Base-by-base conservation (phyloP, 2,329 filamentous ascomycete genomes). In the Pseudogymnoascus sp. region DNA sequence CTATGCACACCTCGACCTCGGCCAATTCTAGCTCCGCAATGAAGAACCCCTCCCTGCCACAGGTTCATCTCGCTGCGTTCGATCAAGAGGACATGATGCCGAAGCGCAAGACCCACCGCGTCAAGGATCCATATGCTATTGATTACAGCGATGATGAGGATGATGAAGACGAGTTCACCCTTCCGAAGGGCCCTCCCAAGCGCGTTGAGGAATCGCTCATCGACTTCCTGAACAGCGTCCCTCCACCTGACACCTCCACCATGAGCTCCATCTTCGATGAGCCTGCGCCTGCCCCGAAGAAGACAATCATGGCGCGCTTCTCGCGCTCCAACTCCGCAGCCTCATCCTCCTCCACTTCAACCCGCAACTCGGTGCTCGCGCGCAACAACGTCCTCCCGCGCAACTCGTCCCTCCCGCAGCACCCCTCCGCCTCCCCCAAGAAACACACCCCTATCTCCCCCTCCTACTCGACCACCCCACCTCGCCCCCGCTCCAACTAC, bases 121-220 rank as follows among this genome's bases (percentile, higher is more conserved):
- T 92, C 61, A 89, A 85, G 64, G 95, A 99, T 71, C 95, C 93
- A 0, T 97, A 97, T 68, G 91, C 92, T n/a, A 91, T 97, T 67
- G 93, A 97, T 71, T 79, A 86, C 31, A 89, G 87, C 11, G 73
- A 76, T 51, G 75, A 77, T 36, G 75, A 75, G 60, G 72, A 75
- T 34, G 73, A 74, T 5, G 67, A 69, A n/a, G 68, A 71, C 23
- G 62, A 63, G 14, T 47, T 47, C 51, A 65, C 62, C 11, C 69
- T 68, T 14, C 63, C 63, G 68, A 63, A 34, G 14, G 60, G n/a
- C 26, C 73, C 76, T 11, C 71, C 70, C 3, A 79, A 79, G 66
- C 61, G 37, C 45, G 77, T 81, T 66, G 85, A 89, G 71, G 87
- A 92, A 74, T 88, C 85, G 67, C 74, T 93, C 60, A 84, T 88